These are phyloP conservation scores for Lactarius akahatsu DNA, from an alignment of 768 basidiomycete genomes.

Conservation along the genomic window DNA sequence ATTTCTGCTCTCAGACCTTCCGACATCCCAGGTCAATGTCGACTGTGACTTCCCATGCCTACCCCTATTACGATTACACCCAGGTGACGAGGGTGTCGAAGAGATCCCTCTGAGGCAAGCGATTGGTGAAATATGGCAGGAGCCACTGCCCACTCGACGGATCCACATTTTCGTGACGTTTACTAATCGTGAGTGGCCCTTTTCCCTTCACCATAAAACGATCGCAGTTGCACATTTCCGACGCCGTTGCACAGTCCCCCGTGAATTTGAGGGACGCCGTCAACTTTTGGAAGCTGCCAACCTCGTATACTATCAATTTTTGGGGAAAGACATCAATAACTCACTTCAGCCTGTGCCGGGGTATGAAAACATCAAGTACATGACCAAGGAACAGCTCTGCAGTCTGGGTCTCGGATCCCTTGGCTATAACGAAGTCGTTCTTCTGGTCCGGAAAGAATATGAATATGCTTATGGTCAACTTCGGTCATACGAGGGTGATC, in stretches of 20 bases:
- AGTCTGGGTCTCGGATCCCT: neutral
- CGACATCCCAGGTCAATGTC: neutral
- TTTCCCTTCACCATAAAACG: neutral
- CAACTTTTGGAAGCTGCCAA: too few species aligned
- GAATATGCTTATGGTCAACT: neutral
- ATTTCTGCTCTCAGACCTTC: neutral
- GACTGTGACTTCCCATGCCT: neutral
- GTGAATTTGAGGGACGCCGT: too few species aligned
- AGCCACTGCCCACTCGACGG: neutral
- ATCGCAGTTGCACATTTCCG: too few species aligned
- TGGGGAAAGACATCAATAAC: too few species aligned
- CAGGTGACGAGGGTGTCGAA: neutral
- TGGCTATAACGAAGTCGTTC: neutral
- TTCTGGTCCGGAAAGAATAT: neutral
- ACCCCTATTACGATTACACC: neutral
- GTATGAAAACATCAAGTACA: too few species aligned
- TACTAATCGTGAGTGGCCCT: neutral
- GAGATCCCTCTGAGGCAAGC: too few species aligned
- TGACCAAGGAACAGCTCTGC: too few species aligned
- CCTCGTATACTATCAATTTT: too few species aligned
- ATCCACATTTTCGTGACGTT: neutral
- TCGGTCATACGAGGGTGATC: neutral
- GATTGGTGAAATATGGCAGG: neutral
- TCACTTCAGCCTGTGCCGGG: too few species aligned
- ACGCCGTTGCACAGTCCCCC: too few species aligned